Percentiles rank a stretch among this genome's conserved stretches.
Conservation (phyloP, 805 yeast genomes). For the Hanseniaspora opuntiae region DNA sequence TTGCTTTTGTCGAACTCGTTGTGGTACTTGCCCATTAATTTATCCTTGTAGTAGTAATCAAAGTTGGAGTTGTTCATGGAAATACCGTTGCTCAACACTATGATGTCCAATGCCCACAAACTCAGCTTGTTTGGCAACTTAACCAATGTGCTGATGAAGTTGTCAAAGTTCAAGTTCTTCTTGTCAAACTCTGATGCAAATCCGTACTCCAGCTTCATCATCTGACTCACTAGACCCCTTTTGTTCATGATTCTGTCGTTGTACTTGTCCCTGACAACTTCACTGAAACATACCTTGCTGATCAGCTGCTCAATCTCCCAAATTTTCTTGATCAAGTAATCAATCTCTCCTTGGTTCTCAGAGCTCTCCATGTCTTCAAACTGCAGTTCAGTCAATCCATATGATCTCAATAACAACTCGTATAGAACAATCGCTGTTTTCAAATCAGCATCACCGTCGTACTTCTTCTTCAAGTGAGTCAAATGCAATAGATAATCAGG, state of each 20-base stretch:
- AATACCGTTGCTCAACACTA: slow-evolving; percentile 22
- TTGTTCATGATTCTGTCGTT: slow-evolving; percentile 23
- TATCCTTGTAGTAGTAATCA: background rate
- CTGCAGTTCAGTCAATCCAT: slow-evolving; percentile 1
- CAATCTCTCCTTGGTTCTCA: slow-evolving; percentile 13
- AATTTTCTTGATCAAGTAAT: slow-evolving; percentile 16
- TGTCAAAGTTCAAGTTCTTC: slow-evolving; percentile 21
- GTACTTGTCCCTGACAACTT: slow-evolving; percentile 20
- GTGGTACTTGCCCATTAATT: slow-evolving; percentile 19
- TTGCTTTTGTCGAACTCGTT: slow-evolving; percentile 22
- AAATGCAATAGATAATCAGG: background rate
- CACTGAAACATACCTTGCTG: slow-evolving; percentile 25
- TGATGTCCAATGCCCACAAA: slow-evolving; percentile 26
- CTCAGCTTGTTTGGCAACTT: slow-evolving; percentile 24
- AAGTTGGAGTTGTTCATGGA: slow-evolving; percentile 1
- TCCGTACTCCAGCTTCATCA: slow-evolving; percentile 22
- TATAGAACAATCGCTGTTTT: background rate
- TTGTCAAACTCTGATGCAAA: slow-evolving; percentile 24
- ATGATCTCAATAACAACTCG: slow-evolving; percentile 8
- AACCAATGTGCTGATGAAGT: slow-evolving; percentile 24
- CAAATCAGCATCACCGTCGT: background rate
- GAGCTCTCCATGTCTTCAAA: background rate
- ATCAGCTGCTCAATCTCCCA: slow-evolving; percentile 25
- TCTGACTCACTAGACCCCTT: slow-evolving; percentile 23
- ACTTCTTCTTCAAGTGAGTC: background rate